phyloP scores from a whole-genome alignment of 768 basidiomycete genomes.

The Jaapia argillacea region DNA sequence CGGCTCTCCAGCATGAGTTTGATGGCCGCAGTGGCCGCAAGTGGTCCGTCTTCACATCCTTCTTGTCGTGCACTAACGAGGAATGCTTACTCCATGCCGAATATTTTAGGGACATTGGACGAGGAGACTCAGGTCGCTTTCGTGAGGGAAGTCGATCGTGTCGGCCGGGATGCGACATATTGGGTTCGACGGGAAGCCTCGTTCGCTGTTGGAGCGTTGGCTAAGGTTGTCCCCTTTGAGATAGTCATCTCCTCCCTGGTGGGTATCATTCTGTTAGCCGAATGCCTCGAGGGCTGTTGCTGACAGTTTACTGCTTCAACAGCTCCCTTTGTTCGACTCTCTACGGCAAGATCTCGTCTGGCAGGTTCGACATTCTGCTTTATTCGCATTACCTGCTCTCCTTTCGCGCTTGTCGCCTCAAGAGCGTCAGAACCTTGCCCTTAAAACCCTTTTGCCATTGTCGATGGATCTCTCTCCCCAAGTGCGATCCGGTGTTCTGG shows the following conservation, averaged over 20 bases:
- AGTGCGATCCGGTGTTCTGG: conserved; percentile 74
- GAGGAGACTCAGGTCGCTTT: conserved; percentile 51
- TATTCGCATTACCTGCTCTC: conserved; percentile 79
- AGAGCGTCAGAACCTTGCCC: conserved; percentile 52
- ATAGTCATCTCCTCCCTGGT: conserved; percentile 57
- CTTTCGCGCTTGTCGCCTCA: conserved; percentile 50
- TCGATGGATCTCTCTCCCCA: conserved; percentile 50
- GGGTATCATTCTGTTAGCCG: conserved; percentile 14
- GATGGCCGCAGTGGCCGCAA: conserved; percentile 79
- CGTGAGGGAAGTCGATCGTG: conserved; percentile 65
- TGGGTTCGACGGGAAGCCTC: conserved; percentile 84
- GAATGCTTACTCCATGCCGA: conserved; percentile 1
- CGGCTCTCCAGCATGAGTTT: conserved; percentile 88
- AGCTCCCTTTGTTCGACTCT: conserved; percentile 76
- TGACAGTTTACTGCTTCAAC: conserved; percentile 3
- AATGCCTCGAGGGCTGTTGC: too few relatives aligned
- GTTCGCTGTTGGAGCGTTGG: conserved; percentile 80
- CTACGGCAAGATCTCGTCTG: conserved; percentile 60
- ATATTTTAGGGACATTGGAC: conserved; percentile 37
- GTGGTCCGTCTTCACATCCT: conserved; percentile 36
- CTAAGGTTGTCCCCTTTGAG: conserved; percentile 78
- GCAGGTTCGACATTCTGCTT: conserved; percentile 82
- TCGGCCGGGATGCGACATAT: conserved; percentile 52
- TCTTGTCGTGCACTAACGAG: conserved; percentile 1
- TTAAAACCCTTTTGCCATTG: conserved; percentile 55